These are phyloP conservation scores for Kalaharituber pfeilii DNA, from an alignment of 2,329 filamentous ascomycete species.

Conservation along the genomic window DNA sequence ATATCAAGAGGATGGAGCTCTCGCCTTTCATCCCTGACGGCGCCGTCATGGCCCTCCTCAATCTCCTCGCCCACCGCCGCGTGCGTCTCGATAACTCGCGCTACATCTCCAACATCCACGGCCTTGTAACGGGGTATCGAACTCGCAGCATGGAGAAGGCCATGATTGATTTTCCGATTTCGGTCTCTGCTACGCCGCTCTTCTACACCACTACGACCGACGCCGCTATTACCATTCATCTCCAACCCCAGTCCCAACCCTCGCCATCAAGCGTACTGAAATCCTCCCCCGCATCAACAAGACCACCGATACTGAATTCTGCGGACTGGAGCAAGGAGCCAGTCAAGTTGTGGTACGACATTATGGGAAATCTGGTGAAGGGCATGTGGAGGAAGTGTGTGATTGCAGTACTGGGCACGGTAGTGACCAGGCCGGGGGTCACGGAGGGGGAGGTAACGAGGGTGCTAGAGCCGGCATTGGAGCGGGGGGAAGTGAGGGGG, in stretches of 20 bases:
- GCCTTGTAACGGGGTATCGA: slow-evolving; percentile 18
- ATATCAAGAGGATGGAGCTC: slow-evolving; percentile 10
- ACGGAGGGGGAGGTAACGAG: slow-evolving; percentile 12
- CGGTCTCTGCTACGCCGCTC: not conserved
- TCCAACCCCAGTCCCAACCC: no score
- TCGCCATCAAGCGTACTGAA: no score
- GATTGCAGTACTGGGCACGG: slow-evolving; percentile 12
- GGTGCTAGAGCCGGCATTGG: slow-evolving; percentile 13
- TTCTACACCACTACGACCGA: not conserved
- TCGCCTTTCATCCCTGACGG: slow-evolving; percentile 18
- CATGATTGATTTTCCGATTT: slow-evolving; percentile 15
- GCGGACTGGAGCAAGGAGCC: slow-evolving; percentile 3
- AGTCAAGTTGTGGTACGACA: slow-evolving; percentile 17
- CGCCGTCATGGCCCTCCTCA: slow-evolving; percentile 16
- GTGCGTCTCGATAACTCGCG: slow-evolving; percentile 13
- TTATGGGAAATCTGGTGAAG: slow-evolving; percentile 12
- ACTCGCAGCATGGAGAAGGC: slow-evolving; percentile 18
- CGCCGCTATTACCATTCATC: no score
- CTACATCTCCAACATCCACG: slow-evolving; percentile 11
- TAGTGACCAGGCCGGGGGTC: slow-evolving; percentile 15
- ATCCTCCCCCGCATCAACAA: not conserved
- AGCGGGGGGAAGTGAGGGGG: slow-evolving; percentile 11
- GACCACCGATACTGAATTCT: not conserved
- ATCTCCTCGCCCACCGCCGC: slow-evolving; percentile 14
- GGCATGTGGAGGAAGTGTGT: slow-evolving; percentile 18